phyloP scores from a whole-genome alignment of 352 stramenopile genomes.

The Pilasporangium apinafurcum region DNA sequence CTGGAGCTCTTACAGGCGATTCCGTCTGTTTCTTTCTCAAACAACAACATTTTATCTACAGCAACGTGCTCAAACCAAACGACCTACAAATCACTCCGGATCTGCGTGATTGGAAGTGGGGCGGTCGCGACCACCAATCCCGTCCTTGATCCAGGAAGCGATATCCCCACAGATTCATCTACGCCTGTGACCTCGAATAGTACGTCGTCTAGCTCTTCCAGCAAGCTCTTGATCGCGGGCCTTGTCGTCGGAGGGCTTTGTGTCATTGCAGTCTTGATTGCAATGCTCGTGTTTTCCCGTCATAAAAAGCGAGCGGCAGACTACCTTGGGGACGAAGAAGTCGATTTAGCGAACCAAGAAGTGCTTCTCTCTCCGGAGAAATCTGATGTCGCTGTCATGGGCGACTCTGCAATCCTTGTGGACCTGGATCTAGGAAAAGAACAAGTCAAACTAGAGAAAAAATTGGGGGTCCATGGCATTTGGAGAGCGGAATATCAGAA shows the following conservation, averaged over 20 bases:
- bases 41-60: conserved; percentile 6
- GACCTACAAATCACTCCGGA: conserved; percentile 2
- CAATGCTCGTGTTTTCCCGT: conserved; percentile 6
- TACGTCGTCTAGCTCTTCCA: neutral
- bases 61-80: neutral
- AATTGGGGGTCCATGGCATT: conserved; percentile 40
- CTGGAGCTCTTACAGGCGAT: conserved; percentile 9
- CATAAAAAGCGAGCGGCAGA: neutral
- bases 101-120: conserved; percentile 21
- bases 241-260: conserved; percentile 5
- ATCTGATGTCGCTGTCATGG: too few relatives aligned
- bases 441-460: conserved; percentile 39
- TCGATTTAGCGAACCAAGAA: conserved; percentile 12
- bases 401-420: conserved; percentile 28
- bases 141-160: too few relatives aligned
- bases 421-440: conserved; percentile 45
- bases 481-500: conserved; percentile 42
- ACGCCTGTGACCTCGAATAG: too few relatives aligned
- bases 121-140: too few relatives aligned
- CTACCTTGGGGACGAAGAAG: conserved; percentile 6
- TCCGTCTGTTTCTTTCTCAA: conserved; percentile 4
- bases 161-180: too few relatives aligned
- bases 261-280: conserved; percentile 4
- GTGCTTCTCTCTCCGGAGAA: conserved; percentile 9
- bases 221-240: conserved; percentile 8